A percentile compares a stretch with the other conserved stretches of the same genome.
phyloP scores from a whole-genome alignment of 192 early-diverging fungal species.

The Dissophora ornata region DNA sequence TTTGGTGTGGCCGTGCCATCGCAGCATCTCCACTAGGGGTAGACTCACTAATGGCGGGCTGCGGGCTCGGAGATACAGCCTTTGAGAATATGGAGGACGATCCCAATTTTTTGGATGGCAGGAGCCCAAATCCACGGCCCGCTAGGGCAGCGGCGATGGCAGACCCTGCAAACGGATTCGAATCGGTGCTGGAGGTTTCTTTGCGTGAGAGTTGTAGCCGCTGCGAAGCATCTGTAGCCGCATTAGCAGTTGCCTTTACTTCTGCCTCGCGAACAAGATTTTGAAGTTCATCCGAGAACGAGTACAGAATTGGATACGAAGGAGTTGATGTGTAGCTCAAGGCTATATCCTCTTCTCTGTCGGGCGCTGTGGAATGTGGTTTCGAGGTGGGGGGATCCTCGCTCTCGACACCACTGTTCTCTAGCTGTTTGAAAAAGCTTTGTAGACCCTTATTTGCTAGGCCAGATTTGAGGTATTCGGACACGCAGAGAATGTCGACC shows the following conservation, averaged over 20 bases:
- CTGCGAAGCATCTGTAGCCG: background rate
- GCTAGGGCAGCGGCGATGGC: slow-evolving; percentile 5
- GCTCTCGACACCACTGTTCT: background rate
- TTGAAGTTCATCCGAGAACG: slow-evolving; percentile 19
- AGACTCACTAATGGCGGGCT: background rate
- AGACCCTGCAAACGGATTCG: slow-evolving; percentile 20
- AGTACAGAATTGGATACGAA: slow-evolving; percentile 29
- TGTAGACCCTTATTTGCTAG: slow-evolving; percentile 5
- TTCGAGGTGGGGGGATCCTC: background rate
- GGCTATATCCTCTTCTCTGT: background rate
- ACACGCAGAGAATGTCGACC: slow-evolving; percentile 14
- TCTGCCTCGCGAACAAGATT: background rate
- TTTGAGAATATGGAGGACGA: slow-evolving; percentile 5
- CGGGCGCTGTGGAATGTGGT: background rate
- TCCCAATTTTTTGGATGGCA: background rate
- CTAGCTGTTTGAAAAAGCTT: slow-evolving; percentile 13
- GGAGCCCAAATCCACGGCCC: slow-evolving; percentile 13
- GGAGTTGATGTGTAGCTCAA: background rate
- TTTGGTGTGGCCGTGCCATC: too few species aligned
- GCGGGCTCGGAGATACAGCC: background rate
- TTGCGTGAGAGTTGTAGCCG: background rate
- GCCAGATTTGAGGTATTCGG: slow-evolving; percentile 22
- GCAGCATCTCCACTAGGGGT: too few species aligned
- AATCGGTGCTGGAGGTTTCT: slow-evolving; percentile 4
- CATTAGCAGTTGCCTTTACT: background rate